Evolutionary conservation across 768 basidiomycete species (phyloP).

Genomic region (Termitomyces eurrhizus): DNA sequence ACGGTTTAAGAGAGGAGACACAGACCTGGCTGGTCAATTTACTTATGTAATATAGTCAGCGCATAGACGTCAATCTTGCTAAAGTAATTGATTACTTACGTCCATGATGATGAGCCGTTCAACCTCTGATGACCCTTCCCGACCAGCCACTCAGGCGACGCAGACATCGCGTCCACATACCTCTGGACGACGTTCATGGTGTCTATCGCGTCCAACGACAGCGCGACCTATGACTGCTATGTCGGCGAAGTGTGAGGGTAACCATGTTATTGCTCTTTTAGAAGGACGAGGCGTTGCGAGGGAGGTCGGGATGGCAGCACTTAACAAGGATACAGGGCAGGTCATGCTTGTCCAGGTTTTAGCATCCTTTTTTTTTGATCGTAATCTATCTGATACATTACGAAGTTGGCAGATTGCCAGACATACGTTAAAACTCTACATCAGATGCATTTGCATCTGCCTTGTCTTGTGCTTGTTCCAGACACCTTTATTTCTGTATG

Average conservation of each 20-base stretch:
- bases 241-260: conserved; percentile 55
- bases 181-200: conserved; percentile 39
- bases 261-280: conserved; percentile 63
- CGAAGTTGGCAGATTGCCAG: conserved; percentile 77
- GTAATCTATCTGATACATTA: conserved; percentile 1
- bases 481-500: conserved; percentile 69
- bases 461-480: conserved; percentile 71
- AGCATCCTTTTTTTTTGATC: neutral
- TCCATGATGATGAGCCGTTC: neutral
- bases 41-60: no score
- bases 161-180: conserved; percentile 2
- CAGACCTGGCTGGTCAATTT: no score
- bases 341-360: conserved; percentile 75
- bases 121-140: neutral
- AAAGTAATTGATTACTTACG: neutral
- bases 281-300: conserved; percentile 77
- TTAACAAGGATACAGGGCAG: conserved; percentile 75
- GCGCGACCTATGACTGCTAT: conserved; percentile 65
- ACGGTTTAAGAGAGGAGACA: no score
- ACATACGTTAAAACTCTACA: conserved; percentile 88
- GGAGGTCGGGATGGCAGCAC: conserved; percentile 84
- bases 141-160: conserved; percentile 1
- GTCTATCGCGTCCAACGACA: conserved; percentile 54
- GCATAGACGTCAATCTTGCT: no score
- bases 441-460: conserved; percentile 77